Evolutionary conservation across 768 basidiomycete species (phyloP), one percentile per base, ranked within the genome.

Genomic region (Psilocybe azurescens): DNA sequence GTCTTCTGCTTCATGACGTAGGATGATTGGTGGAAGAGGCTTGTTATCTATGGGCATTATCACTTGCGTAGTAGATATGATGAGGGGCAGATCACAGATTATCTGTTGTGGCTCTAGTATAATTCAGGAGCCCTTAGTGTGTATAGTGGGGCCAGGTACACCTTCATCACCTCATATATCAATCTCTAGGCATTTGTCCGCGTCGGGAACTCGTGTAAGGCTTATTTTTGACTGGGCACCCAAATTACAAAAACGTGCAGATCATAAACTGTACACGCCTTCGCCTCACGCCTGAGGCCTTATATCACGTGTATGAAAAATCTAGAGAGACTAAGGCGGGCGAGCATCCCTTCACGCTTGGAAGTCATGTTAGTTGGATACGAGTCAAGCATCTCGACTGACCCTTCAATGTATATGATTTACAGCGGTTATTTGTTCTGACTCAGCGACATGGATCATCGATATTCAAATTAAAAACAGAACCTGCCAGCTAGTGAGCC

Each of bases 11-110:
- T 53, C 63, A 28, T 65, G 33, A 10, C 59, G 58, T 47, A 58
- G 59, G 20, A 59, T 58, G n/a, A 8, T 13, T 41, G 57, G 60
- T 3, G 70, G 68, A 13, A 69, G 66, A 29, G 68, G 65, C 57
- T 66, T 68, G 49, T 44, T 44, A 44, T 44, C 41, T 44, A 16
- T 13, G n/a, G 41, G 41, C 41, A 44, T 44, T 44, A n/a, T 44
- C 14, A 13, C 14, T 44, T 44, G 41, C 14, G 46, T n/a, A 14
- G 24, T 33, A 36, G 16, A n/a, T 14, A 54, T 4, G 30, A 24
- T 24, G 24, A 24, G 24, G 24, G 24, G 24, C 24, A 24, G 24
- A 24, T 24, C 24, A 24, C 24, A 24, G 24, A 24, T 24, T 24
- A 24, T 24, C 24, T 24, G 24, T 24, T 24, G 24, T 24, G 24